A percentile compares a stretch with the other conserved stretches of the same genome.
Conservation (phyloP, 106 monocot species). For the Platanthera zijinensis region DNA sequence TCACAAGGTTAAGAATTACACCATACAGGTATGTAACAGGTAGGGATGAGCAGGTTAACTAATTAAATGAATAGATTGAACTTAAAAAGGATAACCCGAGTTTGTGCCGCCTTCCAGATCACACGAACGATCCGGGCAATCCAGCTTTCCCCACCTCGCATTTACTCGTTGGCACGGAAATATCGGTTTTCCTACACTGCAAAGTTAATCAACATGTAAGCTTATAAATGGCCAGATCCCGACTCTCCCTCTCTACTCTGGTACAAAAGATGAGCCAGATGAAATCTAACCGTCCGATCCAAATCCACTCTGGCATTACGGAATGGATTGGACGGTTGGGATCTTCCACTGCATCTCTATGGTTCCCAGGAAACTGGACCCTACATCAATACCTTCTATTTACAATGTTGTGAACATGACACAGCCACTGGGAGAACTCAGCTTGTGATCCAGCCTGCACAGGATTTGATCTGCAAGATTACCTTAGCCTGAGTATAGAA, state of each 20-base stretch:
- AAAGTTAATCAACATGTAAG: constrained; percentile 6
- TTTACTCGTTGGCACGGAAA: constrained; percentile 86
- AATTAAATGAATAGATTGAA: too few species aligned
- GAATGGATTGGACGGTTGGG: too few species aligned
- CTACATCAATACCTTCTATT: constrained; percentile 67
- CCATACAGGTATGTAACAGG: too few species aligned
- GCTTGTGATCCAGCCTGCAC: constrained; percentile 84
- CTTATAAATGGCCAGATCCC: not conserved
- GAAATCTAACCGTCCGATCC: too few species aligned
- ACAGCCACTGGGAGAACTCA: constrained; percentile 89
- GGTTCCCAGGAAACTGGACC: too few species aligned
- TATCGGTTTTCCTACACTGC: constrained; percentile 71
- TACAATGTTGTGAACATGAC: constrained; percentile 89
- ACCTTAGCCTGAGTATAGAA: not conserved
- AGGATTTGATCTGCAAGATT: constrained; percentile 58
- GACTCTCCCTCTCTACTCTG: too few species aligned
- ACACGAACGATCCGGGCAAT: constrained; percentile 70
- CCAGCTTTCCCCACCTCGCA: constrained; percentile 89
- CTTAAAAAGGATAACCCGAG: not conserved
- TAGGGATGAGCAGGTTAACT: too few species aligned
- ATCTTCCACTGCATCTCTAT: too few species aligned
- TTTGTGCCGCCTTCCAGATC: constrained; percentile 40
- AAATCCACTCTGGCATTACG: too few species aligned
- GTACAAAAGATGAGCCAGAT: too few species aligned
- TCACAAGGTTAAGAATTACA: too few species aligned